Conservation (phyloP, 768 basidiomycete species). For the Russula virescens region DNA sequence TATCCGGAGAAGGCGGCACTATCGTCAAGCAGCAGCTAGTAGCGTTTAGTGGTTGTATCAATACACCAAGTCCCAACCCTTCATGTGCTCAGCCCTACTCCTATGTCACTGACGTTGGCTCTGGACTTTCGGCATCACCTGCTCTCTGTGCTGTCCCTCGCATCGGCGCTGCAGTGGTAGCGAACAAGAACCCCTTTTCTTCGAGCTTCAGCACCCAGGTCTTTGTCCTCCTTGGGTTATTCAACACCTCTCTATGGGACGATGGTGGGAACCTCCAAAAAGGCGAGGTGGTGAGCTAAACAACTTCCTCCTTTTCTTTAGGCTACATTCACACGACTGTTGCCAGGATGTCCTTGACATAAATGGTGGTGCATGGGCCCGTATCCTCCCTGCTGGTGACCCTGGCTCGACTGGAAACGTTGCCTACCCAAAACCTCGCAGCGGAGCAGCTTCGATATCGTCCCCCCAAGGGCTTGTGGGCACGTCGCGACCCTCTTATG, state of each 20-base stretch:
- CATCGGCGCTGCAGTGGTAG: conserved; percentile 50
- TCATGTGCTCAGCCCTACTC: conserved; percentile 57
- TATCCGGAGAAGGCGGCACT: conserved; percentile 50
- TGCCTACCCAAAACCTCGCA: conserved; percentile 58
- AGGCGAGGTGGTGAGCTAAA: conserved; percentile 66
- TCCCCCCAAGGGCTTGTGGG: conserved; percentile 54
- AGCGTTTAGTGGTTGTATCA: conserved; percentile 57
- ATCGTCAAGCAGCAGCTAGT: conserved; percentile 50
- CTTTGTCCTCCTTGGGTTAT: conserved; percentile 63
- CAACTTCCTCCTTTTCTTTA: not conserved
- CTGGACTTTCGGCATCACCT: conserved; percentile 37
- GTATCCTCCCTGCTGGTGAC: conserved; percentile 71
- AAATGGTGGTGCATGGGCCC: conserved; percentile 59
- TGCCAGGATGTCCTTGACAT: conserved; percentile 56
- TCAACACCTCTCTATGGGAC: conserved; percentile 59
- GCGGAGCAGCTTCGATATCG: conserved; percentile 64
- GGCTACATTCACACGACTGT: not conserved
- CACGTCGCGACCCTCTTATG: conserved; percentile 37
- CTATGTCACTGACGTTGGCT: conserved; percentile 59
- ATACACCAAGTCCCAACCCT: conserved; percentile 34
- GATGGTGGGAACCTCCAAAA: conserved; percentile 53
- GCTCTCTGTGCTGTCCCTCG: conserved; percentile 56
- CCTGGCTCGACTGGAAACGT: conserved; percentile 46
- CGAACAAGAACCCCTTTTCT: conserved; percentile 54
- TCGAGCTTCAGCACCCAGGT: conserved; percentile 56